Percentiles rank a stretch among this genome's conserved stretches.
Conservation (phyloP, 2,329 filamentous ascomycete species). For the Dactylellina sp. region DNA sequence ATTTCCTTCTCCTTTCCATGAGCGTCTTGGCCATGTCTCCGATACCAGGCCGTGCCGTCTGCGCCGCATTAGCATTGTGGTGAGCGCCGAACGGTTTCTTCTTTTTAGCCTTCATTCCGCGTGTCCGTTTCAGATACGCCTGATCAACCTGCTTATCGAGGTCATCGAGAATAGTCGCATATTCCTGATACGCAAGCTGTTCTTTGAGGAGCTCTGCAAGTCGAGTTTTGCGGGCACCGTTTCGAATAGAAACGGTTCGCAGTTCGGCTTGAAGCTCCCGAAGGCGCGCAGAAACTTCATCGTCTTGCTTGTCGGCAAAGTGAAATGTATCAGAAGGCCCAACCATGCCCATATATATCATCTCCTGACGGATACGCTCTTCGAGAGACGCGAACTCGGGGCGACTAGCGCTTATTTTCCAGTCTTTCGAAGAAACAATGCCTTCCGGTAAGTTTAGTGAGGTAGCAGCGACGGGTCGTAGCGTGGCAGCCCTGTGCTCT, state of each 20-base stretch:
- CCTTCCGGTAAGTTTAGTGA: conserved; percentile 69
- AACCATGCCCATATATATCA: conserved; percentile 89
- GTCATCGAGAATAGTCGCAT: conserved; percentile 95
- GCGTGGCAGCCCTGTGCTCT: conserved; percentile 47
- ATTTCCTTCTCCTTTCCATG: conserved; percentile 89
- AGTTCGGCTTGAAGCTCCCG: conserved; percentile 85
- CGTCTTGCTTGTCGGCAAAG: conserved; percentile 90
- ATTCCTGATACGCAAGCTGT: conserved; percentile 95
- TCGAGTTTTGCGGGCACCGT: conserved; percentile 88
- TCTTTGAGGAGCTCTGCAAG: conserved; percentile 89
- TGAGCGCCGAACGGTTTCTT: conserved; percentile 84
- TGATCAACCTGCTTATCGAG: conserved; percentile 87
- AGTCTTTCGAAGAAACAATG: conserved; percentile 63
- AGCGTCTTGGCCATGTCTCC: conserved; percentile 90
- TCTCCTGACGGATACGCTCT: conserved; percentile 88
- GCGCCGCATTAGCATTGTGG: conserved; percentile 70
- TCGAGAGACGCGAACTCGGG: conserved; percentile 89
- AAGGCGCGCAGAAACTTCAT: conserved; percentile 90
- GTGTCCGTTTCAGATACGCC: conserved; percentile 93
- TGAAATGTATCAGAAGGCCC: conserved; percentile 73
- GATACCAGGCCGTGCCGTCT: conserved; percentile 77
- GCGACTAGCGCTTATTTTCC: conserved; percentile 82
- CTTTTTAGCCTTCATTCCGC: conserved; percentile 92
- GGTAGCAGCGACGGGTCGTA: conserved; percentile 52
- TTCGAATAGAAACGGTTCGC: conserved; percentile 83